Conservation (phyloP, 2,329 filamentous ascomycete genomes). For the Epichloe uncinata region DNA sequence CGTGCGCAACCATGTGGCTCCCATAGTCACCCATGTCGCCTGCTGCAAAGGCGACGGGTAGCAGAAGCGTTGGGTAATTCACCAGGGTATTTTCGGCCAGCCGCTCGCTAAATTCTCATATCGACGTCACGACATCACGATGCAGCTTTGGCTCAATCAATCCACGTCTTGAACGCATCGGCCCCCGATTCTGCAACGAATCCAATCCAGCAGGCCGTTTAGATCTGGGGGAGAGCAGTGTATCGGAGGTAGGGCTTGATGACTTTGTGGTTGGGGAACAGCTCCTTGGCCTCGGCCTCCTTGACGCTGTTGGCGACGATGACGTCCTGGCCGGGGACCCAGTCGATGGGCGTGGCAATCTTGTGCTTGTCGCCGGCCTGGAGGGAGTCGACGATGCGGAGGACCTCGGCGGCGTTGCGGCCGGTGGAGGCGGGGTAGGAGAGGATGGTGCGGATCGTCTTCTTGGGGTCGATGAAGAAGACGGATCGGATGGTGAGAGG, state of each 20-base stretch:
- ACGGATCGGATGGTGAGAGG: constrained; percentile 92
- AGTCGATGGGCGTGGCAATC: constrained; percentile 82
- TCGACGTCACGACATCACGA: no score
- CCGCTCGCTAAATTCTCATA: no score
- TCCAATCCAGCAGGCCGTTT: constrained; percentile 4
- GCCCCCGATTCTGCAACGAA: not conserved
- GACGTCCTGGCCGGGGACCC: constrained; percentile 78
- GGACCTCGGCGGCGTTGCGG: constrained; percentile 67
- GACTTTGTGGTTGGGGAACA: constrained; percentile 65
- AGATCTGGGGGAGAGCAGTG: constrained; percentile 49
- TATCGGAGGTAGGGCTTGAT: constrained; percentile 65
- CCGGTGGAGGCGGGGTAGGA: constrained; percentile 87
- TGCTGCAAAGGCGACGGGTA: no score
- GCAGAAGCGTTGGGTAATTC: no score
- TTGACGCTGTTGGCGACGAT: constrained; percentile 77
- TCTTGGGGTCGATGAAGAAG: constrained; percentile 87
- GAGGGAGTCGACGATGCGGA: constrained; percentile 66
- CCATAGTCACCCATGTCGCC: no score
- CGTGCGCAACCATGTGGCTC: no score
- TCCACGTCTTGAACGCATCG: not conserved
- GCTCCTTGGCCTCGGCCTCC: constrained; percentile 73
- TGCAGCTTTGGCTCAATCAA: no score
- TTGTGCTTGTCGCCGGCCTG: constrained; percentile 80
- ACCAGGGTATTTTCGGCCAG: no score
- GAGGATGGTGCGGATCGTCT: constrained; percentile 87